Evolutionary conservation across 345 rosid genomes (phyloP).

Genomic region (Citrus unshiu): DNA sequence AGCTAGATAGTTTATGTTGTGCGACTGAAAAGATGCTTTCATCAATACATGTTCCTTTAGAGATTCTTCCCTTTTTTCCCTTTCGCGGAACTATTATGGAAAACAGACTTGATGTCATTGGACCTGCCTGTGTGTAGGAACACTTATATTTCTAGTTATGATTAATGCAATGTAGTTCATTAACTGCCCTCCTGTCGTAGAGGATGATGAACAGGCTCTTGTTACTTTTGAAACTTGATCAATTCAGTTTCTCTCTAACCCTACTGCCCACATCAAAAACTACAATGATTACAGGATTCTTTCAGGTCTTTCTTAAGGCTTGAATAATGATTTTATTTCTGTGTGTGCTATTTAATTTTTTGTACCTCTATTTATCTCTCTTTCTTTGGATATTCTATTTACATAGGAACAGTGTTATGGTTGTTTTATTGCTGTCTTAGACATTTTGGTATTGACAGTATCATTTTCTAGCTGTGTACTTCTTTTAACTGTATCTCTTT

Average conservation of each 20-base stretch:
- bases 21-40: slow-evolving; percentile 20
- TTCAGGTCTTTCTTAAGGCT: slow-evolving; percentile 14
- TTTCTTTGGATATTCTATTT: not conserved
- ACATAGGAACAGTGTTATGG: not conserved
- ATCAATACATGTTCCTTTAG: slow-evolving; percentile 31
- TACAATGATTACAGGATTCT: slow-evolving; percentile 5
- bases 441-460: not conserved
- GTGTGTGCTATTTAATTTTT: not conserved
- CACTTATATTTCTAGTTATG: slow-evolving; percentile 37
- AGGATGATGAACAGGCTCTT: slow-evolving; percentile 14
- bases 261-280: not conserved
- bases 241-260: slow-evolving; percentile 22
- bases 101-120: slow-evolving; percentile 45
- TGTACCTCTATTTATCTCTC: not conserved
- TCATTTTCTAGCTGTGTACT: not conserved
- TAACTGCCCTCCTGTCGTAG: slow-evolving; percentile 22
- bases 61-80: slow-evolving; percentile 21
- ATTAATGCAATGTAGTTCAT: slow-evolving; percentile 44
- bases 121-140: slow-evolving; percentile 56
- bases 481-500: not conserved
- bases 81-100: slow-evolving; percentile 39
- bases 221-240: slow-evolving; percentile 14
- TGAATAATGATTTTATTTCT: not conserved
- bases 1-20: slow-evolving; percentile 56
- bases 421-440: not conserved